Base-by-base conservation (phyloP, 805 yeast species). In the Candida piceae region DNA sequence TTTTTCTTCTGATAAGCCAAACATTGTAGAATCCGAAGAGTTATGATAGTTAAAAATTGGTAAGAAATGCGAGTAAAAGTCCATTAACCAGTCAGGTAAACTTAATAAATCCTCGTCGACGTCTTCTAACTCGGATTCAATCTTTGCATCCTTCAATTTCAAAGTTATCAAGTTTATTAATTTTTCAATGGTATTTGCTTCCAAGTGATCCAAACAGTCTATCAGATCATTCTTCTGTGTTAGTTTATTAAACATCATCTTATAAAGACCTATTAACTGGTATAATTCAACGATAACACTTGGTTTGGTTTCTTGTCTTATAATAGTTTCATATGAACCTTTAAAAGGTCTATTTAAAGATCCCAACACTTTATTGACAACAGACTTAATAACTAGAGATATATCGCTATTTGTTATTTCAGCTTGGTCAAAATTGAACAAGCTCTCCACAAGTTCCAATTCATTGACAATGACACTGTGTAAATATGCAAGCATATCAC, bases 401-500 rank as follows among this genome's bases (percentile, higher is more conserved):
- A 52, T 37, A 24, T 50, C 53, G 9, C 46, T 36, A 17, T 50
- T 45, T 9, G 48, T 39, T 3, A 46, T 29, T 16, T 49, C 51
- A 17, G 41, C 42, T 34, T 51, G 59, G 22, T 58, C 62, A 29
- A 60, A 53, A 31, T 70, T 70, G 38, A 90, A 79, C 34, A 90
- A 60, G 15, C 78, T 69, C 7, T 70, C 69, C 5, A 90, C 70
- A 21, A 81, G 69, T 53, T 93, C 98, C 28, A 78, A 71, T 58
- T 93, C 98, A 60, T 86, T 85, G 4, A 88, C 95, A 21, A 88
- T 79, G 4, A 85, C 71, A 2, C 89, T 76, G 55, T 93, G 97
- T 2, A 88, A 71, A 65, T 84, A 84, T 0, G 97, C 97, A 26
- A 93, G 63, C 22, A 93, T 70, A 55, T 88, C 96, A 18, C 97